phyloP scores from a whole-genome alignment of 257 asterid genomes.

The Nicotiana noctiflora region DNA sequence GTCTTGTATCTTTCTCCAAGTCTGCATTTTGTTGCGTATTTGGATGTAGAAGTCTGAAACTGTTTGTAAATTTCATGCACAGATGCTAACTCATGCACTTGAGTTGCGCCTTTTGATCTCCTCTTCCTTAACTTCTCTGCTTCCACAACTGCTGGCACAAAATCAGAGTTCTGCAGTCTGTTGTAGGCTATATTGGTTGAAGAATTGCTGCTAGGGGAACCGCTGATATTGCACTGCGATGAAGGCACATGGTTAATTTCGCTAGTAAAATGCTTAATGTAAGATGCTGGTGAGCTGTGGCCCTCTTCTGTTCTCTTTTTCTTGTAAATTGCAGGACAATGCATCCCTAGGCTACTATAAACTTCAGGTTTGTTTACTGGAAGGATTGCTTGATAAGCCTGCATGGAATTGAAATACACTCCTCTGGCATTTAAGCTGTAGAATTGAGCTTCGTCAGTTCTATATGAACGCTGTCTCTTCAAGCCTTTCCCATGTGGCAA shows the following conservation, averaged over 20 bases:
- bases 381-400: conserved; percentile 30
- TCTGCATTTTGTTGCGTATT: conserved; percentile 24
- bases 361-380: conserved; percentile 20
- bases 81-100: conserved; percentile 40
- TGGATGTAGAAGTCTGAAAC: conserved; percentile 27
- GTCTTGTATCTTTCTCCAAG: conserved; percentile 17
- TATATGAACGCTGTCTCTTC: conserved; percentile 38
- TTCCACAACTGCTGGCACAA: conserved; percentile 39
- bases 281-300: conserved; percentile 26
- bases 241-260: conserved; percentile 19
- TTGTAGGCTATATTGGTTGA: conserved; percentile 21
- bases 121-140: conserved; percentile 31
- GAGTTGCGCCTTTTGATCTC: conserved; percentile 49
- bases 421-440: conserved; percentile 38
- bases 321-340: conserved; percentile 47
- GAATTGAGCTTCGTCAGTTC: conserved; percentile 32
- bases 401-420: conserved; percentile 36
- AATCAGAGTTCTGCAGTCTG: conserved; percentile 25
- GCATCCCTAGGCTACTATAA: conserved; percentile 28
- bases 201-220: conserved; percentile 13
- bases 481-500: conserved; percentile 30
- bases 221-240: conserved; percentile 21
- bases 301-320: conserved; percentile 56
- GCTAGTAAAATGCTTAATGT: conserved; percentile 19
- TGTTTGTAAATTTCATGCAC: conserved; percentile 27